phyloP scores from a whole-genome alignment of 768 basidiomycete species.

The Lactifluus volemus region DNA sequence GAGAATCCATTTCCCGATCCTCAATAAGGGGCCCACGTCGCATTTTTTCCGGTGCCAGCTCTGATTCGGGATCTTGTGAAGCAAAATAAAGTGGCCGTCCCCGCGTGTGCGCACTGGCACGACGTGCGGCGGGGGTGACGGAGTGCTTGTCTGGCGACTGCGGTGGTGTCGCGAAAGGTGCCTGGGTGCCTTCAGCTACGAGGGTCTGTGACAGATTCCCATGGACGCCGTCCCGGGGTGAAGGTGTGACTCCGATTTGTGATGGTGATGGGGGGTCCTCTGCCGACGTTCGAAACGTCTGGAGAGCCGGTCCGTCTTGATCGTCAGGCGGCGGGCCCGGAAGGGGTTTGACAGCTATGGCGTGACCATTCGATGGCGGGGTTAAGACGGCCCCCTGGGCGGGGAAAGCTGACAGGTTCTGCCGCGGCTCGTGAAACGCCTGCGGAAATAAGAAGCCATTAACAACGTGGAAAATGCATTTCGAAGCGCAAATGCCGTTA shows the following conservation, averaged over 20 bases:
- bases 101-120: neutral
- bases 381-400: neutral
- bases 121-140: neutral
- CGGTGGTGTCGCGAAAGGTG: constrained; percentile 6
- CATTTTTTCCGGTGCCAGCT: neutral
- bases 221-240: neutral
- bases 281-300: neutral
- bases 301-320: neutral
- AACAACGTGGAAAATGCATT: constrained; percentile 6
- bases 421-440: neutral
- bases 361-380: constrained; percentile 1
- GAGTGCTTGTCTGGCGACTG: constrained; percentile 1
- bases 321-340: neutral
- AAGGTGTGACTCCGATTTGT: neutral
- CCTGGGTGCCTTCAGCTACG: neutral
- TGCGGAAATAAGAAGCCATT: constrained; percentile 8
- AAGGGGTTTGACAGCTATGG: neutral
- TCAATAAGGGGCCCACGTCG: neutral
- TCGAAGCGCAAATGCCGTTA: neutral
- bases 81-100: neutral
- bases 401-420: neutral
- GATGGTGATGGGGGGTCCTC: neutral
- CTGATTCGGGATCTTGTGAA: neutral
- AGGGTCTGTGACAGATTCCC: neutral
- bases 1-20: neutral